Base-by-base conservation (phyloP, 768 basidiomycete species). In the Agaricus subrufescens region DNA sequence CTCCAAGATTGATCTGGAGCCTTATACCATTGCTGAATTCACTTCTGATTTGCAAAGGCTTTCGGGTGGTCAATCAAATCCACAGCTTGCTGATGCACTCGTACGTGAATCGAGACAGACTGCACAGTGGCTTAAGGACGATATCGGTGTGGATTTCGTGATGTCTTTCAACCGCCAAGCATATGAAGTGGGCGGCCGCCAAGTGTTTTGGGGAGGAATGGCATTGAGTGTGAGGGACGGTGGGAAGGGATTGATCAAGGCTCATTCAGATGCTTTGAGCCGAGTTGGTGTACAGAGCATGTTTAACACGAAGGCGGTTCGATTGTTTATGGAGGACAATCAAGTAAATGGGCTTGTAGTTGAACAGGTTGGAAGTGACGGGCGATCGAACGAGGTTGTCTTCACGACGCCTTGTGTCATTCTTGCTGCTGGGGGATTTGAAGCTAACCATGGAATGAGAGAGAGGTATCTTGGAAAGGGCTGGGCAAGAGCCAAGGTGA, bases 181-280 rank as follows among this genome's bases (percentile, higher is more conserved):
- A 9, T 88, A 87, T 66, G 76, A 82, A 52, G 79, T 86, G 29
- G 69, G 77, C 23, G 85, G 84, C 40, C 72, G 79, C 54, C 79
- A 83, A 60, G 83, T 76, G 58, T 88, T 88, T 62, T 88, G 86
- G 86, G 86, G 86, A 23, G 87, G 86, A 5, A 68, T 88, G 68
- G 83, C 78, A 8, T 73, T 87, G 26, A 76, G 78, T 60, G 80
- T 82, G n/a, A 73, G 79, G 52, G 80, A 81, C 39, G 86, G 86
- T 2, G 86, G 87, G 10, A 88, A 87, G 64, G 85, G 87, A 1
- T 68, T 88, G 10, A 84, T 88, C 51, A 71, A 64, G 44, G 78
- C 84, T 3, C 83, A 86, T 66, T 74, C 73, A 40, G 64, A 63
- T 15, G 80, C 80, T 0, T 72, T 87, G 56, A 61, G 69, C 54